Base-by-base conservation (phyloP, 805 yeast genomes). In the Starmerella davenportii region DNA sequence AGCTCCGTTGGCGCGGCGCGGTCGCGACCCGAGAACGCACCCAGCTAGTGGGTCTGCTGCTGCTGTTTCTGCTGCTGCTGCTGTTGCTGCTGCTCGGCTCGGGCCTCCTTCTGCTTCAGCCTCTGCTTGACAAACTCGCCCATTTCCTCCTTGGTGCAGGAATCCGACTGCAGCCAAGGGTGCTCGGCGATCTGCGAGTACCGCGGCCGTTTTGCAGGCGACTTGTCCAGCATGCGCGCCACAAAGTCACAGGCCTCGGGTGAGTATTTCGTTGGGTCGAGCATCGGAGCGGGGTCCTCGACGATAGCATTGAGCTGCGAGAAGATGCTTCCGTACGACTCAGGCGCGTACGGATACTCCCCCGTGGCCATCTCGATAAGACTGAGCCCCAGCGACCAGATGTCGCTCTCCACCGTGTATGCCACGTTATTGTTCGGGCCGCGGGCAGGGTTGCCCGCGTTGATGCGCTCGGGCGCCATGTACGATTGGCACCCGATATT, bases 401-500 rank as follows among this genome's bases (percentile, higher is more conserved):
- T 73, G 59, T 87, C 98, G 8, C 93, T 76, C 53, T 87, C 95
- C 3, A 84, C 94, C 1, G 95, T 74, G 58, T 87, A 87, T 0
- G 90, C 32, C 35, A 36, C 27, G n/a, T 39, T 42, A 37, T 42
- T 34, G 23, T 35, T 37, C 5, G 45, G 44, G 19, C 32, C 32
- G 5, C 16, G 5, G 8, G 35, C 23, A 7, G 87, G 45, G 63
- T 74, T 43, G 68, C 51, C 49, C 21, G 47, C 45, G 29, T 46
- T 41, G 49, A 90, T 90, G 53, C 98, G 70, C 56, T 87, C 98
- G 1, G 98, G 98, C 1, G 96, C 96, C 96, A 90, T 90, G 58
- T 87, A 87, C 1, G 93, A 79, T 60, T 90, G 98, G 59, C 98
- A 87, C 4, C 98, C 98, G 47, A 87, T 82, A 51, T 90, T 87